Evolutionary conservation across 176 grass and related monocot species (phyloP).

Genomic region (Aegilops bicornis): DNA sequence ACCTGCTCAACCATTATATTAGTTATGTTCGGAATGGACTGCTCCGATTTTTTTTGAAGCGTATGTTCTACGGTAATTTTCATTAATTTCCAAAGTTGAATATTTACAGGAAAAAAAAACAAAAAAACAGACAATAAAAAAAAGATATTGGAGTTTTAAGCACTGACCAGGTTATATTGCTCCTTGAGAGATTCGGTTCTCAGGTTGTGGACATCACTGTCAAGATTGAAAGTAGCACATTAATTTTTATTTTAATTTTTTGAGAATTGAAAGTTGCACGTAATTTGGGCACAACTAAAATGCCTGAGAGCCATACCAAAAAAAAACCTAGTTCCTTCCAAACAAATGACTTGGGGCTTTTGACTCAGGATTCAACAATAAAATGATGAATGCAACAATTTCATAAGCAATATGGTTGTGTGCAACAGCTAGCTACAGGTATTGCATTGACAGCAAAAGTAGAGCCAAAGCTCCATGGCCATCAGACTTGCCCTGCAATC

Average conservation of each 20-base stretch:
- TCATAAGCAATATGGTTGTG: too few relatives aligned
- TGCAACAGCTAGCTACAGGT: too few relatives aligned
- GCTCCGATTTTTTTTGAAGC: too few relatives aligned
- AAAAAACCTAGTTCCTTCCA: not conserved
- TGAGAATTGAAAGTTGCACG: not conserved
- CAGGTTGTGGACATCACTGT: conserved; percentile 80
- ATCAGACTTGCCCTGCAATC: too few relatives aligned
- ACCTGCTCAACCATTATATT: conserved; percentile 51
- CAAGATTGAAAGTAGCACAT: not conserved
- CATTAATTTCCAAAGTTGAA: too few relatives aligned
- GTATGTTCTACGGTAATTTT: too few relatives aligned
- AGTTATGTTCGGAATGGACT: not conserved
- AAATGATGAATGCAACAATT: not conserved
- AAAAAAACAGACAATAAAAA: too few relatives aligned
- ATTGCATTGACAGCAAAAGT: too few relatives aligned
- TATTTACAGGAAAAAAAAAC: too few relatives aligned
- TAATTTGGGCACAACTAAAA: not conserved
- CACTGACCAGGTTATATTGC: conserved; percentile 71
- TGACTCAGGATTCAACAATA: not conserved
- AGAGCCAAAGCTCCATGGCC: too few relatives aligned
- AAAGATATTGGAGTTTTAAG: not conserved
- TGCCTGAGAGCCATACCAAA: not conserved
- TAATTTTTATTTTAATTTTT: too few relatives aligned
- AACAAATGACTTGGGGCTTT: not conserved
- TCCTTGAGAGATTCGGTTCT: conserved; percentile 73